Evolutionary conservation across 2,329 filamentous ascomycete genomes (phyloP), one percentile per base, ranked within the genome.

Genomic region (Microdochium trichocladiopsis): DNA sequence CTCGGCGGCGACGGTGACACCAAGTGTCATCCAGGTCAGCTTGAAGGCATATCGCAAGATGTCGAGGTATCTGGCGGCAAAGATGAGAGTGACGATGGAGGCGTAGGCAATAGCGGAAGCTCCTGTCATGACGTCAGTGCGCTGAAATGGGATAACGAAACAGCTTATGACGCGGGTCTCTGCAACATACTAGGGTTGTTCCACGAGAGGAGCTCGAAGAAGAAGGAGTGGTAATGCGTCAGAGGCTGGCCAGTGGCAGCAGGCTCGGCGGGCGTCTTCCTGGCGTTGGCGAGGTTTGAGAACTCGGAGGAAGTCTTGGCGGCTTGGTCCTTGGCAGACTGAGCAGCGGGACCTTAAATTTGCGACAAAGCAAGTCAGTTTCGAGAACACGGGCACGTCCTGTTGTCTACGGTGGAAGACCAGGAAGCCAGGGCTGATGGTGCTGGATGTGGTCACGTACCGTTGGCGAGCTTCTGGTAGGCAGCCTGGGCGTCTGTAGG

Each of bases 181-280:
- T 31, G 8, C 8, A 24, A 74, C 79, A 64, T 75, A 83, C 82
- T 79, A 64, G 82, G 82, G 66, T 85, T 83, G 64, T 84, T 77
- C 82, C 84, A 87, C 59, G 83, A 86, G 56, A 88, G 73, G 53
- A 88, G 75, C 66, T 85, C 82, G 50, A 78, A 79, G 69, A 88
- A 87, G 70, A 87, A 82, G 16, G 83, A 87, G 72, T 87, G 83
- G 67, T 87, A 88, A 69, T 86, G 82, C 54, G 82, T 86, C 63
- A 86, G 69, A 50, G 78, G 78, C 67, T 86, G 81, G 61, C 80
- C 81, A 48, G 79, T 83, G 56, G 79, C 80, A 61, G 81, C 74
- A 31, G 74, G 73, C 53, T 72, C 70, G 50, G 69, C 58, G 51
- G 80, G 81, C 49, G 78, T 79, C 63, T 74, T 74, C 63, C 80